Evolutionary conservation across 306 rosid genomes (phyloP), one percentile per base, ranked within the genome.

Genomic region (Vigna trinervia): DNA sequence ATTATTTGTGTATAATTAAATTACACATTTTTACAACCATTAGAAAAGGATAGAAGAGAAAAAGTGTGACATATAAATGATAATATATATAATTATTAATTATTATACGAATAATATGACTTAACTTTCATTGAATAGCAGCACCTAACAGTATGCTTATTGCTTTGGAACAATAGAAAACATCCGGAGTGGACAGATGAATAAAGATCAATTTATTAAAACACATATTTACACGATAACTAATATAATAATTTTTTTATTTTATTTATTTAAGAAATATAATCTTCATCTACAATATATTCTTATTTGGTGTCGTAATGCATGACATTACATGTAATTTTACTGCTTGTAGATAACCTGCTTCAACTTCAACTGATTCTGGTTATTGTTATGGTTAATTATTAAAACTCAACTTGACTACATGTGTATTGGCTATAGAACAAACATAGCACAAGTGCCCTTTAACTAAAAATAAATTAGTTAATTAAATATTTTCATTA

Each of bases 81-180:
- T 14, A 22, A 58, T 1, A 10, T 56, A 58, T 58, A 73, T 30
- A 30, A 30, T 30, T 30, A 30, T 30, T 30, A 72, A 72, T 12
- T 80, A 64, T 13, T 5, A 73, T 84, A 20, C 3, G 20, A 32
- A 7, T 15, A 14, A 30, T 30, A 61, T 30, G 7, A 30, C 45
- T 28, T 61, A 30, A 58, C 84, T 65, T 50, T 76, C 78, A 78
- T 72, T 59, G 41, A 22, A 45, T 47, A 17, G 63, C 87, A 17
- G 63, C 87, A 84, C 50, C 74, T 71, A 74, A 78, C 32, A 69
- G n/a, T 8, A 30, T 32, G 1, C 45, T 14, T 30, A 30, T 30
- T n/a, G 50, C 82, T 79, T 82, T 66, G 43, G 76, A 81, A 85
- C 69, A 86, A 6, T 72, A 85, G 80, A 70, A 83, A 87, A 71